Evolutionary conservation across 331 rosid genomes (phyloP).

Genomic region (Malus hybrid): DNA sequence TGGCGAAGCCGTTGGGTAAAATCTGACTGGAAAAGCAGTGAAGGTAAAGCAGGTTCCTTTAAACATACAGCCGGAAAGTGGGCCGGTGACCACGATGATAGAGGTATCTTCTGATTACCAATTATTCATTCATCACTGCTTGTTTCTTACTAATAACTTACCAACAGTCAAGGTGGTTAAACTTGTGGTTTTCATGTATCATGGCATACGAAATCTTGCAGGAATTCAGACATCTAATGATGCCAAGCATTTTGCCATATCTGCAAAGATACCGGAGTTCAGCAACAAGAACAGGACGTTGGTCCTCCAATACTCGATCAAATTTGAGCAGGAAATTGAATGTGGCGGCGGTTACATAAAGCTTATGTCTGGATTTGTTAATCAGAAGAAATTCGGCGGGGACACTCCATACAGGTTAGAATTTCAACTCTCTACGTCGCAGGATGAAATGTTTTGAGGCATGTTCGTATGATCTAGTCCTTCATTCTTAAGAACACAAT

Average conservation of each 20-base stretch:
- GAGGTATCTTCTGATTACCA: conserved; percentile 29
- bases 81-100: conserved; percentile 77
- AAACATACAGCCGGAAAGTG: conserved; percentile 67
- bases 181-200: background rate
- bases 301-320: conserved; percentile 70
- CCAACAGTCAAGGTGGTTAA: background rate
- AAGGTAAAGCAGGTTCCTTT: conserved; percentile 85
- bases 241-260: conserved; percentile 75
- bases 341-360: conserved; percentile 88
- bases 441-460: background rate
- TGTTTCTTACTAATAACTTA: background rate
- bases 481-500: too few relatives aligned
- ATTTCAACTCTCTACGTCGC: background rate
- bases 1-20: conserved; percentile 69
- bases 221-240: conserved; percentile 72
- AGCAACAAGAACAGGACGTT: conserved; percentile 63
- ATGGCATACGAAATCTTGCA: conserved; percentile 17
- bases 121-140: conserved; percentile 3
- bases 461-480: too few relatives aligned
- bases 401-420: conserved; percentile 29
- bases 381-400: conserved; percentile 61
- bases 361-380: conserved; percentile 77
- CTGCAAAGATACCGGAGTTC: conserved; percentile 74
- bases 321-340: conserved; percentile 76
- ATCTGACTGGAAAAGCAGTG: conserved; percentile 68